Evolutionary conservation across 2,329 filamentous ascomycete genomes (phyloP).

Genomic region (Incumbomyces delicatus): DNA sequence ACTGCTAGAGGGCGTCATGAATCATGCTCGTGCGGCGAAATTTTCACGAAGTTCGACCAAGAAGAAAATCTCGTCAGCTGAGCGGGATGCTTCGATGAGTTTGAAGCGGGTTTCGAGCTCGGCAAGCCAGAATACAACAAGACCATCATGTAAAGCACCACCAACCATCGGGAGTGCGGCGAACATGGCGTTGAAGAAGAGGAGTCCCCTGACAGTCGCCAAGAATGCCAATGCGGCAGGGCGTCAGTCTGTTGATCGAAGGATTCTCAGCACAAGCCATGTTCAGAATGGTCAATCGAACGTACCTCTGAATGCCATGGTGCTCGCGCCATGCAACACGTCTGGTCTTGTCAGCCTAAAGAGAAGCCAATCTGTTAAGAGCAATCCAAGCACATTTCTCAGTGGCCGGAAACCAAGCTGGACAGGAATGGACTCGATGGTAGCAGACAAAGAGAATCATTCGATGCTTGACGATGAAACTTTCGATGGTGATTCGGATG

Average conservation of each 20-base stretch:
- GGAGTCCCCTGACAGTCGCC: conserved; percentile 34
- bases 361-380: conserved; percentile 69
- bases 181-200: conserved; percentile 43
- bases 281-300: conserved; percentile 60
- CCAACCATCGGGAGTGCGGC: conserved; percentile 24
- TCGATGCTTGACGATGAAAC: conserved; percentile 49
- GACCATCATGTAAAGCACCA: conserved; percentile 27
- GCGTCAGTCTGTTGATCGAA: conserved; percentile 45
- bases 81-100: conserved; percentile 37
- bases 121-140: conserved; percentile 31
- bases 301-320: conserved; percentile 37
- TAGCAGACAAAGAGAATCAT: conserved; percentile 53
- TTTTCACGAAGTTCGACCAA: conserved; percentile 42
- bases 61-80: conserved; percentile 13
- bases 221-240: conserved; percentile 36
- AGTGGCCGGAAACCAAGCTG: conserved; percentile 59
- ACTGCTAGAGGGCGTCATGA: conserved; percentile 90
- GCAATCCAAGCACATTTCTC: conserved; percentile 39
- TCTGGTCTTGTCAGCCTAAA: conserved; percentile 51
- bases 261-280: conserved; percentile 84
- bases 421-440: conserved; percentile 38
- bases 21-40: conserved; percentile 76
- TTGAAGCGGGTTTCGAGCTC: conserved; percentile 43
- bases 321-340: conserved; percentile 20
- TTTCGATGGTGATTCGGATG: conserved; percentile 36